Evolutionary conservation across 148 eudicot species (phyloP), one percentile per base, ranked within the genome.

Genomic region (Pouteria glomerata): DNA sequence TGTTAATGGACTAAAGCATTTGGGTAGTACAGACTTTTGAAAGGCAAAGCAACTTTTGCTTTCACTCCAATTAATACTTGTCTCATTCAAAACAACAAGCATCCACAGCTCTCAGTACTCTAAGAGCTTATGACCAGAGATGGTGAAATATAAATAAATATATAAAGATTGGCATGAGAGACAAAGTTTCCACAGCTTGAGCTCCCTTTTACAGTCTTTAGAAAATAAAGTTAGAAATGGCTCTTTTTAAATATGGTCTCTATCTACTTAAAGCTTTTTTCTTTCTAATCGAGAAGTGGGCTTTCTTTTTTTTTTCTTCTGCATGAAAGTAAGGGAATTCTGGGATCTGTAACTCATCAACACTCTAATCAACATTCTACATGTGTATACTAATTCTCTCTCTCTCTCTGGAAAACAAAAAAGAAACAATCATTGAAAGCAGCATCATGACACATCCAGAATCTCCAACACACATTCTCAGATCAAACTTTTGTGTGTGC

Each of bases 161-260:
- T 1, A 15, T 3, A 51, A 51, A 51, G 56, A 55, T 21, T 23
- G 30, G 58, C 11, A 24, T 21, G 5, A 30, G 29, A 55, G 58
- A 55, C 58, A 55, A 55, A 55, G 58, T 55, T 55, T 55, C 58
- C 58, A 55, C 58, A 55, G 30, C 58, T 8, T 21, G 58, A 24
- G 58, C 58, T n/a, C n/a, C n/a, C n/a, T 55, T 55, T 55, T 55
- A 30, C 58, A 55, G 58, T 55, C 58, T 55, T 55, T 55, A 21
- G 58, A 24, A 55, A 55, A 55, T 29, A 55, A 55, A 24, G 58
- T 24, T 23, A 24, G 58, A 26, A 23, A 55, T 23, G 58, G 30
- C 30, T 55, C 58, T 14, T 24, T 55, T 55, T 55, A 23, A 10
- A 23, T 55, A 24, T 55, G 27, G 29, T 55, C 30, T 23, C 58